These are phyloP conservation scores for Carex littledalei DNA, from an alignment of 176 grass and related monocot genomes.

Conservation along the genomic window DNA sequence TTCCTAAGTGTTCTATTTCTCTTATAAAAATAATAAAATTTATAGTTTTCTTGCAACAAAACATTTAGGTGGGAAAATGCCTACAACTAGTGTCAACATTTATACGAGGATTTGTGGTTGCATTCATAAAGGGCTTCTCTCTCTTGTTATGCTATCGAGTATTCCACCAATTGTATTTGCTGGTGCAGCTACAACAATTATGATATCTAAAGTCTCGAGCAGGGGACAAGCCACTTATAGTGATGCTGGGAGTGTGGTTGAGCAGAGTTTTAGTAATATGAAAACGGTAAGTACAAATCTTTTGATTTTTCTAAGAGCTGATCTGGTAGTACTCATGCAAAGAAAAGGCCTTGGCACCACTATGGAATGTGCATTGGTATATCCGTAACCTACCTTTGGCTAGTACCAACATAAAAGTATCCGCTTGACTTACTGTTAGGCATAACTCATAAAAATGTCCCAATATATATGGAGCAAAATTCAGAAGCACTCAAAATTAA, in stretches of 20 bases:
- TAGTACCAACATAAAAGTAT: no score
- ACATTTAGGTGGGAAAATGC: conserved; percentile 70
- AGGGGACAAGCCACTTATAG: conserved; percentile 51
- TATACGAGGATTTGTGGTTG: conserved; percentile 66
- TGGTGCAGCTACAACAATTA: conserved; percentile 43
- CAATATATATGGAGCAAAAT: no score
- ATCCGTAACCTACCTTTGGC: neutral
- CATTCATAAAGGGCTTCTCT: conserved; percentile 73
- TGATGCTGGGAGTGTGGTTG: conserved; percentile 60
- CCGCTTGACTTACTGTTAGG: no score
- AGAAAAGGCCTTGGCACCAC: neutral
- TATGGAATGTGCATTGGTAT: neutral
- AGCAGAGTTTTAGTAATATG: conserved; percentile 81
- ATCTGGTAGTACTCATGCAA: neutral
- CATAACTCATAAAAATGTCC: no score
- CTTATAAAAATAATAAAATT: neutral
- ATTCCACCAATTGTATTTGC: conserved; percentile 73
- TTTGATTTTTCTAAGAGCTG: neutral
- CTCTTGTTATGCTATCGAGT: conserved; percentile 66
- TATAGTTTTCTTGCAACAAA: neutral
- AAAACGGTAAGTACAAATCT: conserved; percentile 52
- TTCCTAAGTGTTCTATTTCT: neutral
- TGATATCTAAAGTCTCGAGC: conserved; percentile 57
- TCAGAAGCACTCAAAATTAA: no score
- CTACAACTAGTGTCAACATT: conserved; percentile 67